Conservation (phyloP, 805 yeast species). For the Kuraishia cidri region DNA sequence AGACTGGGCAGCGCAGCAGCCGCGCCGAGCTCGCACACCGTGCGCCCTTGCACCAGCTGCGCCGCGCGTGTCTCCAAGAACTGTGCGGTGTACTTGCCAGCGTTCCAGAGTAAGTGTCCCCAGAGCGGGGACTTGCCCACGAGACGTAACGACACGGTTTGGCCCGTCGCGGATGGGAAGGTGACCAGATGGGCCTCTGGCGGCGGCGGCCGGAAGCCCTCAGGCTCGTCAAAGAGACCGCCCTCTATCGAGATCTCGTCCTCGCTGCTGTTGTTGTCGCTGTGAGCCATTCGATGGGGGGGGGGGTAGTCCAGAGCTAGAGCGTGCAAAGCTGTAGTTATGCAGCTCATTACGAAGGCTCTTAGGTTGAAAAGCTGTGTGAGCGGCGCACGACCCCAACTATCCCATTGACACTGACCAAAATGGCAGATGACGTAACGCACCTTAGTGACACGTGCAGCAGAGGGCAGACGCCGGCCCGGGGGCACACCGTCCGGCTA, state of each 20-base stretch:
- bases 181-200: conserved; percentile 57
- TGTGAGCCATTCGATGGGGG: too few species aligned
- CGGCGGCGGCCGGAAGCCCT: conserved; percentile 49
- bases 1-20: conserved; percentile 91
- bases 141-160: conserved; percentile 42
- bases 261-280: too few species aligned
- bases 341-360: too few species aligned
- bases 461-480: too few species aligned
- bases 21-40: conserved; percentile 88
- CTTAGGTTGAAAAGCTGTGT: too few species aligned
- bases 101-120: conserved; percentile 96
- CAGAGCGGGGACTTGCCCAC: conserved; percentile 91
- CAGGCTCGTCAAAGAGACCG: conserved; percentile 71
- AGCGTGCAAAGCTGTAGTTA: too few species aligned
- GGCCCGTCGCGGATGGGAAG: conserved; percentile 53
- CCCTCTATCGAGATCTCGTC: conserved; percentile 17
- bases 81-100: conserved; percentile 81
- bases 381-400: too few species aligned
- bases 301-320: too few species aligned
- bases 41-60: conserved; percentile 46
- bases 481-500: too few species aligned
- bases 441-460: too few species aligned
- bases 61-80: conserved; percentile 58
- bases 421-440: too few species aligned
- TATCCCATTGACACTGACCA: too few species aligned